phyloP scores from a whole-genome alignment of 1,284 basidiomycete species.

The Trametes versicolor region DNA sequence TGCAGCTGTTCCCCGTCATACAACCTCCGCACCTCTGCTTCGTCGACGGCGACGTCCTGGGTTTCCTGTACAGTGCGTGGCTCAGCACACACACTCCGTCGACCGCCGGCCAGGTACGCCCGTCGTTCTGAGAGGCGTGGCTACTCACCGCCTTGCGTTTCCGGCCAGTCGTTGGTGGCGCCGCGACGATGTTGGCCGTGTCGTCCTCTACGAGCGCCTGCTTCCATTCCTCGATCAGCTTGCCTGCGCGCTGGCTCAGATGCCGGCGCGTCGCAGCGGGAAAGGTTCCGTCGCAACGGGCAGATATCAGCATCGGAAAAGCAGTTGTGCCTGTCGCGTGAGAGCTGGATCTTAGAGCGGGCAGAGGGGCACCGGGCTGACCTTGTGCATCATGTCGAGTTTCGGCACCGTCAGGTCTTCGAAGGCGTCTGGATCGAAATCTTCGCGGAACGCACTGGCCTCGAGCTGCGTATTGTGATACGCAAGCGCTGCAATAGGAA shows the following conservation, averaged over 20 bases:
- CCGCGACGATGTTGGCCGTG: slow-evolving; percentile 59
- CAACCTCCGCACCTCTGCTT: slow-evolving; percentile 74
- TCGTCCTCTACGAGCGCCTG: slow-evolving; percentile 71
- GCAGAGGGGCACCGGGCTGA: slow-evolving; percentile 42
- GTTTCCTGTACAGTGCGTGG: slow-evolving; percentile 18
- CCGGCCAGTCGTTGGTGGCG: slow-evolving; percentile 55
- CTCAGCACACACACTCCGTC: slow-evolving; percentile 10
- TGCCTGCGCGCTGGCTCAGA: slow-evolving; percentile 71
- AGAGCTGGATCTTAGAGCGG: slow-evolving; percentile 16
- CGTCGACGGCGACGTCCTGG: slow-evolving; percentile 67
- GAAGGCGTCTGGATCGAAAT: slow-evolving; percentile 79
- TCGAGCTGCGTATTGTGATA: slow-evolving; percentile 92
- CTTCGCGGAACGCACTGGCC: slow-evolving; percentile 91
- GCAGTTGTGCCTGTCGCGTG: slow-evolving; percentile 30
- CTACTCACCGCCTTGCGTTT: slow-evolving; percentile 77
- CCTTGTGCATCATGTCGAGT: slow-evolving; percentile 83
- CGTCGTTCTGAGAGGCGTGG: slow-evolving; percentile 18
- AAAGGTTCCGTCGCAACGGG: slow-evolving; percentile 24
- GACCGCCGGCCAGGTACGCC: slow-evolving; percentile 28
- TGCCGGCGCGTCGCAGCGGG: slow-evolving; percentile 11
- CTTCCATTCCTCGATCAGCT: slow-evolving; percentile 83
- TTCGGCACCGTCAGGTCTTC: slow-evolving; percentile 87
- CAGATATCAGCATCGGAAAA: slow-evolving; percentile 15
- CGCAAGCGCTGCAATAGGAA: slow-evolving; percentile 53
- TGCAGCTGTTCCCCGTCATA: slow-evolving; percentile 65